phyloP scores from a whole-genome alignment of 768 basidiomycete species.

The Lanmaoa pseudosensibilis region DNA sequence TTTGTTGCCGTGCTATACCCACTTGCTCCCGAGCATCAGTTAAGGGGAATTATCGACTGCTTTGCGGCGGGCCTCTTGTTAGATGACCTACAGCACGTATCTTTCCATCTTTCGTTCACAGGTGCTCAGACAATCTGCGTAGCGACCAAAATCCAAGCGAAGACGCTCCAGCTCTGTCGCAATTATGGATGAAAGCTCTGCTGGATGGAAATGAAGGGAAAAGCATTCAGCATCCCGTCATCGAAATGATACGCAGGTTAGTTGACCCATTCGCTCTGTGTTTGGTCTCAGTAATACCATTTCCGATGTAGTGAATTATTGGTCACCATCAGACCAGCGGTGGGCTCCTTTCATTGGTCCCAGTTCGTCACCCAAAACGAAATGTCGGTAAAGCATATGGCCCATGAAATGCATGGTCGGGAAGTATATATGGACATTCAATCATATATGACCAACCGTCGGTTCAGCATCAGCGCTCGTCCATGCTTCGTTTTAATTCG shows the following conservation, averaged over 20 bases:
- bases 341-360: constrained; percentile 14
- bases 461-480: constrained; percentile 1
- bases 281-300: background rate
- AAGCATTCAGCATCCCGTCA: background rate
- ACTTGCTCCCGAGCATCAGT: background rate
- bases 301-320: constrained; percentile 6
- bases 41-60: background rate
- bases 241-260: constrained; percentile 11
- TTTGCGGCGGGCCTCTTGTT: background rate
- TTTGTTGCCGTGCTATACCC: constrained; percentile 9
- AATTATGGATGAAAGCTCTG: background rate
- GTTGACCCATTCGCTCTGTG: background rate
- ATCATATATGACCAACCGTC: constrained; percentile 13
- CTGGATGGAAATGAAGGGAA: background rate
- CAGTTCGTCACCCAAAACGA: constrained; percentile 4
- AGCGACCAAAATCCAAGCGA: background rate
- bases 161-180: background rate
- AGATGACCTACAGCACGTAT: background rate
- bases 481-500: background rate
- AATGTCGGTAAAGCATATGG: background rate
- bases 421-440: constrained; percentile 11
- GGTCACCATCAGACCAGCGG: background rate
- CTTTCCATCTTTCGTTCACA: background rate
- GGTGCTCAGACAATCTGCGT: background rate
- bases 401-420: constrained; percentile 10